These are phyloP conservation scores for Cucumis cinereus DNA, from an alignment of 306 rosid genomes.

Conservation along the genomic window DNA sequence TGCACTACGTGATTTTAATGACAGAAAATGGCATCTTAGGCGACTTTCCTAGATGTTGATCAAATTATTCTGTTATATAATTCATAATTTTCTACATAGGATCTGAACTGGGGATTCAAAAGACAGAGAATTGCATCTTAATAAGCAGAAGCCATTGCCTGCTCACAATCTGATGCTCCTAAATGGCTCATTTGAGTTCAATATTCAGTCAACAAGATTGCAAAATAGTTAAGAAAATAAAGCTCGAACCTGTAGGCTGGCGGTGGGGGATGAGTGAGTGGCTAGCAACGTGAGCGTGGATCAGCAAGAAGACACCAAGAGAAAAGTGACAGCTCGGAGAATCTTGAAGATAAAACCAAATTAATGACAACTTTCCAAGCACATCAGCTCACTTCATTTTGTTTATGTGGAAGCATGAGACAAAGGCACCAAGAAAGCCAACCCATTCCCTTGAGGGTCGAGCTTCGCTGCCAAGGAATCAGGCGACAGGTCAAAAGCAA, in stretches of 20 bases:
- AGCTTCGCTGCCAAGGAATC: conserved; percentile 49
- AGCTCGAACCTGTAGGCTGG: not conserved
- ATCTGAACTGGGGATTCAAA: not conserved
- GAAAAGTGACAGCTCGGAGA: conserved; percentile 10
- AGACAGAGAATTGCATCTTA: not conserved
- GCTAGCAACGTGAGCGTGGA: conserved; percentile 2
- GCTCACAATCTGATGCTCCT: not conserved
- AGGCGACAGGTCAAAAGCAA: conserved; percentile 37
- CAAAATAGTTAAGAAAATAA: not conserved
- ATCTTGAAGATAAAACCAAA: conserved; percentile 9
- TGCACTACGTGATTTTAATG: not conserved
- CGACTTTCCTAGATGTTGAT: not conserved
- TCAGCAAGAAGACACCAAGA: conserved; percentile 4
- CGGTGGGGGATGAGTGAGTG: conserved; percentile 1
- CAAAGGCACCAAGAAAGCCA: conserved; percentile 39
- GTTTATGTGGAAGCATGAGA: conserved; percentile 18
- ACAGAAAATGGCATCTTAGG: not conserved
- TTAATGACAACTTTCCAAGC: conserved; percentile 10
- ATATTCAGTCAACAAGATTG: not conserved
- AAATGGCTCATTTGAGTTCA: not conserved
- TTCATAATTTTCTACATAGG: not conserved
- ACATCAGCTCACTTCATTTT: not conserved
- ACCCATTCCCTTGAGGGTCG: conserved; percentile 38
- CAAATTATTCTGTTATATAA: not conserved
- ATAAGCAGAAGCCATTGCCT: not conserved